Conservation (phyloP, 2,329 filamentous ascomycete species). For the Fusarium secorum region DNA sequence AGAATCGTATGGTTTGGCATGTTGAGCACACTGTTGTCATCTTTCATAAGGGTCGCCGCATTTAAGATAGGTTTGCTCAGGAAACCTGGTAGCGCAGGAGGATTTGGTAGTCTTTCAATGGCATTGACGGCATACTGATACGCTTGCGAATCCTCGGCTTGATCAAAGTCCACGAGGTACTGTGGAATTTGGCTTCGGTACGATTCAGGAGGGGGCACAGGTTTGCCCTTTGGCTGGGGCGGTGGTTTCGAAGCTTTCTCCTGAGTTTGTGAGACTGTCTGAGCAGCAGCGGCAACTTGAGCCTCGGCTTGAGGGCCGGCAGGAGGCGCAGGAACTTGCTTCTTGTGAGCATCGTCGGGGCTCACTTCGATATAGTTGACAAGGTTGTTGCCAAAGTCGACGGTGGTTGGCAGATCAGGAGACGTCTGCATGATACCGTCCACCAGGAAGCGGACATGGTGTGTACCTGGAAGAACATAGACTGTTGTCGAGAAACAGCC, state of each 20-base stretch:
- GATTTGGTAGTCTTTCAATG: constrained; percentile 80
- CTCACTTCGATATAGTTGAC: constrained; percentile 98
- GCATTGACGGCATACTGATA: constrained; percentile 79
- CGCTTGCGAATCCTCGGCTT: constrained; percentile 76
- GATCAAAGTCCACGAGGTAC: constrained; percentile 87
- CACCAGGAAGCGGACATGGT: constrained; percentile 95
- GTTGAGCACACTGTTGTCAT: constrained; percentile 95
- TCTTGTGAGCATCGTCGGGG: constrained; percentile 68
- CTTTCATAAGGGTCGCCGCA: constrained; percentile 89
- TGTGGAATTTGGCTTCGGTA: constrained; percentile 81
- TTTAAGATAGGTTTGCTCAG: constrained; percentile 95
- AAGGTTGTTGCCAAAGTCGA: constrained; percentile 96
- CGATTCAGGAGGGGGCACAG: constrained; percentile 61
- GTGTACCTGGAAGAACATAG: constrained; percentile 88
- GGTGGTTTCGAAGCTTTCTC: constrained; percentile 11
- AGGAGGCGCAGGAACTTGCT: constrained; percentile 43
- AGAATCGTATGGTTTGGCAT: constrained; percentile 97
- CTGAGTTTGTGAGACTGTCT: constrained; percentile 6
- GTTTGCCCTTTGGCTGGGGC: constrained; percentile 60
- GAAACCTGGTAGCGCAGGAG: constrained; percentile 88
- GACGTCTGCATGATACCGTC: constrained; percentile 94
- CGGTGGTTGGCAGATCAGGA: constrained; percentile 86
- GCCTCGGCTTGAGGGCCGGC: constrained; percentile 43
- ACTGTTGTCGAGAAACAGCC: constrained; percentile 79
- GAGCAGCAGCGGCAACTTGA: constrained; percentile 13